Evolutionary conservation across 1,284 basidiomycete genomes (phyloP), one percentile per base, ranked within the genome.

Genomic region (Ceratobasidium sp.): DNA sequence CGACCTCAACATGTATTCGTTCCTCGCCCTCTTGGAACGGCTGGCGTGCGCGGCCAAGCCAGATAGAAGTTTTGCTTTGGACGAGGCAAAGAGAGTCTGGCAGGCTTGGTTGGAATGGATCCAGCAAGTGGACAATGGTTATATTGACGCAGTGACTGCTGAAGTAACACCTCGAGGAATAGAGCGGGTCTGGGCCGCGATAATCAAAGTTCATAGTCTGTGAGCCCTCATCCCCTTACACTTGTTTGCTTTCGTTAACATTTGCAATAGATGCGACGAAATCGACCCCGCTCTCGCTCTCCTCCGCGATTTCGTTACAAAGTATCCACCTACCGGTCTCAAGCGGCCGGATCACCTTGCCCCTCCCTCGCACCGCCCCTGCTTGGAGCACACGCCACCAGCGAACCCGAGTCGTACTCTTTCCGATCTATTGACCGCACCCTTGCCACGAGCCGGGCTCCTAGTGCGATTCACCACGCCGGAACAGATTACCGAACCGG

Each of bases 21-120:
- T 86, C 76, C 80, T 90, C 18, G 86, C 88, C 67, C 86, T 89
- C 0, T 81, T 96, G 30, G 90, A 93, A 77, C 82, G 87, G 30
- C 92, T 91, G 75, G 83, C 84, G 0, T 21, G 46, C 18, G 58
- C 59, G 18, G 21, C 33, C 33, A 58, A 62, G 51, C 25, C 59
- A 8, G 70, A 72, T 12, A 78, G 80, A 30, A 79, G 86, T 2
- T 81, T 79, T 25, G 79, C 79, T 18, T 81, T 82, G 18, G 36
- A 36, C n/a, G 88, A 91, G 61, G 80, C 86, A 11, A 77, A 76
- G 9, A 63, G 82, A 9, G 86, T 85, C 2, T 74, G 83, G 46
- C 76, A 76, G 60, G 88, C 88, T 77, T 92, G 90, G 88, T 75
- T 75, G 9, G 80, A 83, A 48, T 92, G 89, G 89, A 75, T 79